These are phyloP conservation scores for Hyaloscypha hepaticicola DNA, from an alignment of 495 filamentous ascomycete species.

Conservation along the genomic window DNA sequence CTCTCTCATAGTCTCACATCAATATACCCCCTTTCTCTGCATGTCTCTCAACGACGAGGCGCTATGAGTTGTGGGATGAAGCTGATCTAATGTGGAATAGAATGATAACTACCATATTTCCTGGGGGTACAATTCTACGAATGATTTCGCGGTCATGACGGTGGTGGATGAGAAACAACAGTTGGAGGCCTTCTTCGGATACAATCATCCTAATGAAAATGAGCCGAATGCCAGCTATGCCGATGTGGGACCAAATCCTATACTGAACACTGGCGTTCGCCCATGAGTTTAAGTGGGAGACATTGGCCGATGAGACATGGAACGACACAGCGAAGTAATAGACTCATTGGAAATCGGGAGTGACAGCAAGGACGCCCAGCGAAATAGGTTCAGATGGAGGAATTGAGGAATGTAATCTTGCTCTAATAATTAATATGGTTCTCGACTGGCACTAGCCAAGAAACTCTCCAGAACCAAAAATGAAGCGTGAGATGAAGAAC, in stretches of 20 bases:
- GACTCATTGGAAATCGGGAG: too few species aligned
- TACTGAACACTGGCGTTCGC: neutral
- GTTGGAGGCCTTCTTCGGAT: slow-evolving; percentile 21
- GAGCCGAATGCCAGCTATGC: slow-evolving; percentile 7
- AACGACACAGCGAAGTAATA: too few species aligned
- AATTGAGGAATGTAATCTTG: neutral
- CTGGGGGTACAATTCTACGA: slow-evolving; percentile 22
- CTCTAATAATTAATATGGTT: neutral
- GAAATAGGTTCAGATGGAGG: too few species aligned
- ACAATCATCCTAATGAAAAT: slow-evolving; percentile 17
- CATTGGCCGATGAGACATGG: too few species aligned
- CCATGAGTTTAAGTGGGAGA: neutral
- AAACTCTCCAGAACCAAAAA: neutral
- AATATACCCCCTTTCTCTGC: neutral
- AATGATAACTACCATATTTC: slow-evolving; percentile 16
- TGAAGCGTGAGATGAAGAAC: neutral
- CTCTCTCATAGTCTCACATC: neutral
- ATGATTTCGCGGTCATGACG: slow-evolving; percentile 27
- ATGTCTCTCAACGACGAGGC: too few species aligned
- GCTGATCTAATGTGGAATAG: slow-evolving; percentile 6
- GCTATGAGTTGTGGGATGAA: slow-evolving; percentile 19
- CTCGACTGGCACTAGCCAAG: neutral
- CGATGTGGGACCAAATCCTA: slow-evolving; percentile 17
- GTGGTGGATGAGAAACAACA: slow-evolving; percentile 4
- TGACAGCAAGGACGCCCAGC: too few species aligned